Evolutionary conservation across 495 filamentous ascomycete genomes (phyloP).

Genomic region (Neurospora terricola): DNA sequence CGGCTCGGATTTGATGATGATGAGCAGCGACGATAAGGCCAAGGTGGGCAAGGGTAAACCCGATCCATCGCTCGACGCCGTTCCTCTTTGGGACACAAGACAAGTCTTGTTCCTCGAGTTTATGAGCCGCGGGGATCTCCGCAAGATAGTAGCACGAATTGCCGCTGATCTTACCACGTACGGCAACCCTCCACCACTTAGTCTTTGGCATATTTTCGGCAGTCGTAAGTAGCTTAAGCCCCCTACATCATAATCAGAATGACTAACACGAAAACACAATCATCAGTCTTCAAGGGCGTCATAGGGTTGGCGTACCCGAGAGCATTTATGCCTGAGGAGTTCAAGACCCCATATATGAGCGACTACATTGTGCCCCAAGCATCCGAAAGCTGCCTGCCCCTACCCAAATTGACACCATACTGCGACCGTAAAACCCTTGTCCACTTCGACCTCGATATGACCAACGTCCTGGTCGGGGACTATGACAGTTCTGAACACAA

Average conservation of each 20-base stretch:
- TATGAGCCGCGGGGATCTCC: constrained; percentile 4
- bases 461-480: constrained; percentile 5
- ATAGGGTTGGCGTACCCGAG: constrained; percentile 8
- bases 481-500: background rate
- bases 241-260: background rate
- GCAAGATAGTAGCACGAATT: background rate
- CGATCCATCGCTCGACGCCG: background rate
- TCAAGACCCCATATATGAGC: background rate
- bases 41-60: background rate
- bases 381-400: background rate
- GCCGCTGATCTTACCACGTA: background rate
- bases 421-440: background rate
- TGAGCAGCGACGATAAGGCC: background rate
- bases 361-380: background rate
- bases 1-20: background rate
- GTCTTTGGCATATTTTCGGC: constrained; percentile 8
- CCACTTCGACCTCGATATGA: constrained; percentile 6
- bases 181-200: background rate
- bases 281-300: constrained; percentile 5
- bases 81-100: background rate
- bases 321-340: background rate
- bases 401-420: background rate
- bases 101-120: constrained; percentile 7
- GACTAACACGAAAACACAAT: background rate
- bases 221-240: constrained; percentile 1